These are phyloP conservation scores for Linnemannia zychae DNA, from an alignment of 192 early-diverging fungal genomes.

Conservation along the genomic window DNA sequence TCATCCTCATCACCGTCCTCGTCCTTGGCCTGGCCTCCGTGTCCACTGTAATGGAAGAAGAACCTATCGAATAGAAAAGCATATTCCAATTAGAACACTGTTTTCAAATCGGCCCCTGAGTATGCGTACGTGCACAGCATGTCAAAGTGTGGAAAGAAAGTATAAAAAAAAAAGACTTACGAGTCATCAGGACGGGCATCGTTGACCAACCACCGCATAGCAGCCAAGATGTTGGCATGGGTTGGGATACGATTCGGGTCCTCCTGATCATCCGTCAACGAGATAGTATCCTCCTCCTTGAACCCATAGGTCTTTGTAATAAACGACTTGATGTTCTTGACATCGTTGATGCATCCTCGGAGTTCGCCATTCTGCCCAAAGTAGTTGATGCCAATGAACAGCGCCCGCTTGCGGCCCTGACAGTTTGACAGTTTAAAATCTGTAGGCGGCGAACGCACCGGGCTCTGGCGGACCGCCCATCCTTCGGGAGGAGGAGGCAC, in stretches of 20 bases:
- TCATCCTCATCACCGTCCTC: slow-evolving; percentile 83
- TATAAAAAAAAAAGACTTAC: slow-evolving; percentile 35
- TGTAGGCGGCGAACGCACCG: slow-evolving; percentile 30
- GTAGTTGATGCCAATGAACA: slow-evolving; percentile 98
- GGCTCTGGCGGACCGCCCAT: slow-evolving; percentile 26
- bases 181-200: slow-evolving; percentile 83
- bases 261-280: slow-evolving; percentile 83
- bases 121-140: neutral
- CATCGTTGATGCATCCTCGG: slow-evolving; percentile 86
- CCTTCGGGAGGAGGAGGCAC: slow-evolving; percentile 36
- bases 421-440: slow-evolving; percentile 67
- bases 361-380: slow-evolving; percentile 71
- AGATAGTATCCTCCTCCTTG: slow-evolving; percentile 76
- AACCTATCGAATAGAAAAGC: slow-evolving; percentile 56
- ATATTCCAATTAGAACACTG: no score
- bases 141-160: neutral
- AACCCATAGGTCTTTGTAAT: slow-evolving; percentile 75
- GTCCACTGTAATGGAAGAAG: slow-evolving; percentile 88
- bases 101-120: no score
- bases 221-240: slow-evolving; percentile 77
- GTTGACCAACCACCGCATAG: slow-evolving; percentile 82
- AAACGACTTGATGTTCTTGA: slow-evolving; percentile 80
- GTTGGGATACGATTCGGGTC: slow-evolving; percentile 76
- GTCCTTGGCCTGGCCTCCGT: slow-evolving; percentile 74
- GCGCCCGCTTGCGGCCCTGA: slow-evolving; percentile 82